Percentiles rank a stretch among this genome's conserved stretches.
These are phyloP conservation scores for Tricholoma saponaceum DNA, from an alignment of 768 basidiomycete species.

Conservation along the genomic window DNA sequence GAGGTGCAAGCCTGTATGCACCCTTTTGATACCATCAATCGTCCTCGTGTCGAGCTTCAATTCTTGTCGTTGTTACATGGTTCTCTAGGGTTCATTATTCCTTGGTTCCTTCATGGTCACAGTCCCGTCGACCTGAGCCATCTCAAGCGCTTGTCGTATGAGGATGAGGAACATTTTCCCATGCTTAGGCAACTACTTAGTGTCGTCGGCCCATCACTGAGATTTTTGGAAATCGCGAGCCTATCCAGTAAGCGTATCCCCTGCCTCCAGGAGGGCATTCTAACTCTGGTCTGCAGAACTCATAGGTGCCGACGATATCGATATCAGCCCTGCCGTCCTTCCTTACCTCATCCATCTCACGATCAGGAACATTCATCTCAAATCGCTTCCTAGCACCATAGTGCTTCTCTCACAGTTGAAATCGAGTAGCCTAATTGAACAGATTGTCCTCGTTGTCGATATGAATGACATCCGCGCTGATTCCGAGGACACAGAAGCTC, in stretches of 20 bases:
- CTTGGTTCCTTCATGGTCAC: not conserved
- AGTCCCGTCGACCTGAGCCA: not conserved
- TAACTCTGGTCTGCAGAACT: not conserved
- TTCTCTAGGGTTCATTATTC: not conserved
- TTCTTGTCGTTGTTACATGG: no score
- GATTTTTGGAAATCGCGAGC: not conserved
- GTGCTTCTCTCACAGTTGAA: not conserved
- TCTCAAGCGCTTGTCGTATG: not conserved
- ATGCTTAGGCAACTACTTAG: not conserved
- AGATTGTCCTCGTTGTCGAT: not conserved
- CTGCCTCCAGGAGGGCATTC: not conserved
- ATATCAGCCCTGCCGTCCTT: not conserved
- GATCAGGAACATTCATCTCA: not conserved
- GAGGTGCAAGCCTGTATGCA: no score
- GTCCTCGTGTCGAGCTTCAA: no score
- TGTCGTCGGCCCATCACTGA: not conserved
- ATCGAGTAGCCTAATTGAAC: not conserved
- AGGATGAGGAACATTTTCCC: not conserved
- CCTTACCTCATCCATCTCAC: not conserved
- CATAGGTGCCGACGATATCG: not conserved
- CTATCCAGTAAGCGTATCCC: not conserved
- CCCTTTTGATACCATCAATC: no score
- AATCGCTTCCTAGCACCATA: not conserved
- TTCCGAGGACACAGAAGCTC: not conserved
- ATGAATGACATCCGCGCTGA: not conserved